These are phyloP conservation scores for Mortierella claussenii DNA, from an alignment of 192 early-diverging fungal species.

Conservation along the genomic window DNA sequence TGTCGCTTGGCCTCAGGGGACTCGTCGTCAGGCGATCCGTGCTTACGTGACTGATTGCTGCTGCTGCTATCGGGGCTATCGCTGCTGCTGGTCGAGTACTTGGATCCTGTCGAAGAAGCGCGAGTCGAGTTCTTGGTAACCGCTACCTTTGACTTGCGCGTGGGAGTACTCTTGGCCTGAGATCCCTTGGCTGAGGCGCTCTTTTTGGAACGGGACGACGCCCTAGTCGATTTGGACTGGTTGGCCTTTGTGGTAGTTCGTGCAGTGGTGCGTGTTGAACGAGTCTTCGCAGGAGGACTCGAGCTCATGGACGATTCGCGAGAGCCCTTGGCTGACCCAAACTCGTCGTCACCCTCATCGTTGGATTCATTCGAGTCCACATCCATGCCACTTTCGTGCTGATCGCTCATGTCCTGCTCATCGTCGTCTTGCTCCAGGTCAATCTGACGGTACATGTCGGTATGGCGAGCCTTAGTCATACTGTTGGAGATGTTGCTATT, in stretches of 20 bases:
- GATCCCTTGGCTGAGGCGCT: background rate
- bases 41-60: conserved; percentile 16
- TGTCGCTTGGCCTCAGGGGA: conserved; percentile 46
- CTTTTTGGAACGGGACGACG: conserved; percentile 7
- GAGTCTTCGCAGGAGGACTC: background rate
- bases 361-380: conserved; percentile 26
- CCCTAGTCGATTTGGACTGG: conserved; percentile 2
- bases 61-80: background rate
- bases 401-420: conserved; percentile 31
- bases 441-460: background rate
- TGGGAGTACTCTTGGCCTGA: background rate
- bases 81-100: background rate
- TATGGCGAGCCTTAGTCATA: background rate
- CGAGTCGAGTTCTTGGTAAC: background rate
- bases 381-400: conserved; percentile 29
- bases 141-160: too few relatives aligned
- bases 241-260: conserved; percentile 6
- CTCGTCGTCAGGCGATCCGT: conserved; percentile 22
- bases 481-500: background rate
- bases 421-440: background rate
- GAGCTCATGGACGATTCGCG: conserved; percentile 10
- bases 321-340: conserved; percentile 5
- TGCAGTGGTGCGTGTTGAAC: conserved; percentile 6
- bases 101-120: background rate
- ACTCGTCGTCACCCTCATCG: conserved; percentile 17